phyloP scores from a whole-genome alignment of 2,329 filamentous ascomycete genomes.

The Ascochyta pisi region DNA sequence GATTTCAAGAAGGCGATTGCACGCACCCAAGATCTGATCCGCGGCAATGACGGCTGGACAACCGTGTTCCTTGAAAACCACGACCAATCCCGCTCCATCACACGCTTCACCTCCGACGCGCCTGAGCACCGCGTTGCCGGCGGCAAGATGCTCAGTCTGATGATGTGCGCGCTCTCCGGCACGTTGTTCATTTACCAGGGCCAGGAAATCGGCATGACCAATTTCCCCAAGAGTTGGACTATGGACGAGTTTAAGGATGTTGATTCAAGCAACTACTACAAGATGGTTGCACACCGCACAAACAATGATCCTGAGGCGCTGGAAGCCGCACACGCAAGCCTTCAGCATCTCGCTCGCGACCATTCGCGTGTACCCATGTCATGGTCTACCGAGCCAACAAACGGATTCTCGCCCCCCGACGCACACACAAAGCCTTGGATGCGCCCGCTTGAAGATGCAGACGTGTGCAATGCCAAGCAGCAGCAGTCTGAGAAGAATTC shows the following conservation, averaged over 20 bases:
- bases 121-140: slow-evolving; percentile 55
- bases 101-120: slow-evolving; percentile 56
- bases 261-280: slow-evolving; percentile 62
- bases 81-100: slow-evolving; percentile 59
- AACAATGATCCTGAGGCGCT: slow-evolving; percentile 47
- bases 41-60: slow-evolving; percentile 53
- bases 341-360: slow-evolving; percentile 68
- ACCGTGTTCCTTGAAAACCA: slow-evolving; percentile 62
- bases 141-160: slow-evolving; percentile 57
- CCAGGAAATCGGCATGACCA: slow-evolving; percentile 60
- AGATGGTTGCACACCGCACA: slow-evolving; percentile 40
- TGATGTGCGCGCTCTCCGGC: slow-evolving; percentile 57
- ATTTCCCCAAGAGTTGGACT: slow-evolving; percentile 53
- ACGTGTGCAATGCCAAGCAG: slow-evolving; percentile 62
- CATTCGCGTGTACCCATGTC: slow-evolving; percentile 73
- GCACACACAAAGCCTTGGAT: slow-evolving; percentile 64
- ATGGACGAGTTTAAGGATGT: slow-evolving; percentile 59
- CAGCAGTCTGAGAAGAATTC: slow-evolving; percentile 56
- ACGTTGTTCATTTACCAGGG: slow-evolving; percentile 61
- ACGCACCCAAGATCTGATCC: slow-evolving; percentile 41
- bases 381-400: slow-evolving; percentile 64
- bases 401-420: slow-evolving; percentile 64
- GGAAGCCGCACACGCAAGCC: slow-evolving; percentile 57
- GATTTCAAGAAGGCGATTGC: slow-evolving; percentile 42
- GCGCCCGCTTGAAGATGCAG: slow-evolving; percentile 63